These are phyloP conservation scores for Capsicum pubescens DNA, from an alignment of 257 asterid genomes.

Conservation along the genomic window DNA sequence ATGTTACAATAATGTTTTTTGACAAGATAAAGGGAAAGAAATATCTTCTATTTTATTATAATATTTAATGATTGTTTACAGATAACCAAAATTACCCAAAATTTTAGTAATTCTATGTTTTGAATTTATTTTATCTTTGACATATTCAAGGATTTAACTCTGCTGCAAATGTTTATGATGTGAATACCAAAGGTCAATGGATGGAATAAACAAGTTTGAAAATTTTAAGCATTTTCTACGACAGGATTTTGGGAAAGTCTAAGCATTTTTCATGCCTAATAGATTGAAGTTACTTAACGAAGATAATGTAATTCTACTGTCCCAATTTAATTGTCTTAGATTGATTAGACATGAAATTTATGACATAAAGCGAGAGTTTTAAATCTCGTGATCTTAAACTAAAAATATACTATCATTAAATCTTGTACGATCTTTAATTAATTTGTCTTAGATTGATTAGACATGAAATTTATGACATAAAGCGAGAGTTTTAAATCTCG, in stretches of 20 bases:
- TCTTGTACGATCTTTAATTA: no score
- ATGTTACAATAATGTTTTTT: not conserved
- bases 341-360: no score
- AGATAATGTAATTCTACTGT: not conserved
- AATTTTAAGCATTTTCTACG: not conserved
- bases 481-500: no score
- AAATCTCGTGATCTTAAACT: no score
- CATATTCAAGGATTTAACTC: not conserved
- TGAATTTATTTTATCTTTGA: not conserved
- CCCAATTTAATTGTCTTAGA: no score
- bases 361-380: no score
- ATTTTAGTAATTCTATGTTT: not conserved
- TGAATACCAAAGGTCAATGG: not conserved
- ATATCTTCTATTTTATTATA: no score
- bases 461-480: no score
- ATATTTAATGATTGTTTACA: not conserved
- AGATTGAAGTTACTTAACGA: not conserved
- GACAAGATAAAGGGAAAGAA: no score
- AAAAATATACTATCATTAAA: no score
- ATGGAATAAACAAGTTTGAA: slow-evolving; percentile 8
- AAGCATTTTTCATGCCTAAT: not conserved
- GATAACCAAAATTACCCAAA: not conserved
- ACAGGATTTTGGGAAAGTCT: not conserved
- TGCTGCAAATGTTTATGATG: not conserved
- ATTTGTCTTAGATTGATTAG: no score